Evolutionary conservation across 2,329 filamentous ascomycete genomes (phyloP), one percentile per base, ranked within the genome.

Genomic region (Biscogniauxia marginata): DNA sequence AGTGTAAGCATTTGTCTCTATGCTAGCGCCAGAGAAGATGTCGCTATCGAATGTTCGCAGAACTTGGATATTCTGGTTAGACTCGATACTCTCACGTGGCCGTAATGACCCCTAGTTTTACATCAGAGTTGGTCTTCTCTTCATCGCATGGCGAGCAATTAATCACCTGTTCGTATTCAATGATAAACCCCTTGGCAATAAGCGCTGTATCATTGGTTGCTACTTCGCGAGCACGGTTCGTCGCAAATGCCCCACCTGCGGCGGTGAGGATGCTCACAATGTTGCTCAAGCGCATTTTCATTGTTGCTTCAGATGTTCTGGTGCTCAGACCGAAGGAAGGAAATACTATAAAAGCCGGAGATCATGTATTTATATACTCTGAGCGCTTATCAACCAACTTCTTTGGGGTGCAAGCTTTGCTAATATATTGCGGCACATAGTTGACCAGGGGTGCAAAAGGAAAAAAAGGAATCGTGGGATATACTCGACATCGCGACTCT

Each of bases 1-100:
- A 47, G 64, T 63, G 55, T 61, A 59, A 45, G 51, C 56, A 18
- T 64, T 65, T 7, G 65, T 63, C 57, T 67, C 63, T 22, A 69
- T 61, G 55, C 62, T 68, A 48, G 65, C 66, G 43, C 66, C 67
- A n/a, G 61, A 62, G 60, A 69, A 69, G 44, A 69, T 58, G n/a
- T 58, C 51, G 24, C 58, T 66, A 30, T 64, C 52, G 53, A 66
- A 70, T 30, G 58, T 61, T 53, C 63, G 65, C 7, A 65, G 63
- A 43, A 67, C 56, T 25, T 55, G 13, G 24, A 55, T 56, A 8
- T 34, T 34, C 30, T 34, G 6, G 11, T 34, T 34, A 8, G 30
- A 34, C 5, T 8, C 49, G 19, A 34, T 18, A 49, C 46, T 16
- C 19, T 52, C 7, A 39, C 54, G 55, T 56, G 56, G 18, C 54